phyloP scores from a whole-genome alignment of 441 rosid genomes.

The Capsella rubella region DNA sequence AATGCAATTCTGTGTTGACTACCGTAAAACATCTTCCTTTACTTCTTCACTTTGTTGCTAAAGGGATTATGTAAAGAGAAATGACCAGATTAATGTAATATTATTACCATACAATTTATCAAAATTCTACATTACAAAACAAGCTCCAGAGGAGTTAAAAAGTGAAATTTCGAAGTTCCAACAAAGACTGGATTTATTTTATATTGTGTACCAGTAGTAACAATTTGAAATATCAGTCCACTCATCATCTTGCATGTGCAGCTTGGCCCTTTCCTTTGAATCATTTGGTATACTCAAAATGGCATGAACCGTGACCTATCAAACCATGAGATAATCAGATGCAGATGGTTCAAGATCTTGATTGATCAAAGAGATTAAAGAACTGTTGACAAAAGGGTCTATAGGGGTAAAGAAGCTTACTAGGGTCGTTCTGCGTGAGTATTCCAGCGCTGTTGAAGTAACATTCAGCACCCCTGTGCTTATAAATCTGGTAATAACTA shows the following conservation, averaged over 20 bases:
- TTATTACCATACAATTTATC: not conserved
- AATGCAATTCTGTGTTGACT: not conserved
- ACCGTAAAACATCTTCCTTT: not conserved
- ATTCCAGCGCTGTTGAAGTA: too few species aligned
- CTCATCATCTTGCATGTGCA: not conserved
- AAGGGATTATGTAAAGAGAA: not conserved
- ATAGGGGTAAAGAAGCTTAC: constrained; percentile 27
- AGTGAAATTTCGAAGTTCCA: not conserved
- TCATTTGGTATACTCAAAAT: not conserved
- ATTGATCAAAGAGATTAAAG: not conserved
- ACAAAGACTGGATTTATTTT: not conserved
- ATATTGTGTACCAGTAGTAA: not conserved
- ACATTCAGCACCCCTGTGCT: too few species aligned
- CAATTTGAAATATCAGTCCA: not conserved
- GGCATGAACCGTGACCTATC: constrained; percentile 18
- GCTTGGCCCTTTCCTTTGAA: not conserved
- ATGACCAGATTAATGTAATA: not conserved
- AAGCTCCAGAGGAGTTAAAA: not conserved
- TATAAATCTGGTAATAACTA: too few species aligned
- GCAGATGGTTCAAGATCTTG: not conserved
- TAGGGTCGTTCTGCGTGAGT: not conserved
- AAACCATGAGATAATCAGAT: constrained; percentile 5
- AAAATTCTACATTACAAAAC: not conserved
- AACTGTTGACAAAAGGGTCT: not conserved
- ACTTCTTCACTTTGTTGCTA: not conserved